Evolutionary conservation across 495 filamentous ascomycete species (phyloP), one percentile per base, ranked within the genome.

Genomic region (Friedmanniomyces endolithicus): DNA sequence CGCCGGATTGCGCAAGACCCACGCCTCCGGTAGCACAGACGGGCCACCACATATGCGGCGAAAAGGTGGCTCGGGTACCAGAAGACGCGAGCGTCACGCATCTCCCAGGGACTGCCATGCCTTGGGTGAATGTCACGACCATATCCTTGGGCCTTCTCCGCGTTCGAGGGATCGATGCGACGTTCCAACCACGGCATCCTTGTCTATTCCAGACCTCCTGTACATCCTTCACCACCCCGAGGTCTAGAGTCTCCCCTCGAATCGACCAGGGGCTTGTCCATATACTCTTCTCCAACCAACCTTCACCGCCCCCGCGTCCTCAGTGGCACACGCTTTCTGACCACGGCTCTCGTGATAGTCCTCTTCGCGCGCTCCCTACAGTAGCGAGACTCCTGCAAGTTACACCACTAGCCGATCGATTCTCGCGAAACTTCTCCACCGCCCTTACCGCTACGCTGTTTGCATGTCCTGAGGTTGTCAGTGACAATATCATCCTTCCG

Each of bases 11-110:
- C 39, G 20, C 23, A 47, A 25, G 44, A 4, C 8, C 20, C 44
- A 41, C 34, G 50, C 50, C 50, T 40, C 22, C 35, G 34, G 50
- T 53, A 2, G 37, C 22, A 53, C 50, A 29, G 44, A 2, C 50
- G 50, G 50, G 50, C 20, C 37, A 43, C 14, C 23, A 39, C 52
- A 54, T 54, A 54, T 54, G 52, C 52, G 22, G 52, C 52, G 52
- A 54, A 46, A 54, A 54, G 33, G 40, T 31, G 39, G 39, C 23
- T 19, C 39, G 39, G 33, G 17, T 19, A 45, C 39, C 19, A 12
- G 23, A 24, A 17, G 23, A 54, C 39, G 52, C 52, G 52, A 54
- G 33, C 29, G 52, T 54, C 37, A 33, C 40, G 40, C 41, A 14
- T 22, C n/a, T 27, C 39, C 8, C 52, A 27, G 29, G 52, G 52